phyloP scores from a whole-genome alignment of 1,284 basidiomycete genomes.

The Puccinia polysora region DNA sequence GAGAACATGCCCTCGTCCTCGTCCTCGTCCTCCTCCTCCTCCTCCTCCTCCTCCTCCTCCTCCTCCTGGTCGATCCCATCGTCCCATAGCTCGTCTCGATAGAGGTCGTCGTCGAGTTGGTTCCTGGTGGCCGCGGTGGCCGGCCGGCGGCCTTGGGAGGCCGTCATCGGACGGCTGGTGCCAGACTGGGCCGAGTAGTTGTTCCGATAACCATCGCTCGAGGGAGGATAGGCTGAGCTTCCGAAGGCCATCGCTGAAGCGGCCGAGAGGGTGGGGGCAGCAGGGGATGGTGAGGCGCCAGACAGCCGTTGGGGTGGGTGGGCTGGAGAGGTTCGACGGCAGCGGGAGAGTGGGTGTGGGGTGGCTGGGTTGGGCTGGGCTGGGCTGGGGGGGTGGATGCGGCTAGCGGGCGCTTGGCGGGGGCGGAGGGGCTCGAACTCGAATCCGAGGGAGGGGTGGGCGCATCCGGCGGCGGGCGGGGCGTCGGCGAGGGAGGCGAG shows the following conservation, averaged over 20 bases:
- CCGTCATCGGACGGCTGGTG: too few species aligned
- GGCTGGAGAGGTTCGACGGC: too few species aligned
- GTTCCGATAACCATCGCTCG: too few species aligned
- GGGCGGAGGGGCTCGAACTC: too few species aligned
- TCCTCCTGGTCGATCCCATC: slow-evolving; percentile 4
- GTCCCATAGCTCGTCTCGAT: slow-evolving; percentile 20
- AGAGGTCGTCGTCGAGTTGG: slow-evolving; percentile 18
- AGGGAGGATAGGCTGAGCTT: too few species aligned
- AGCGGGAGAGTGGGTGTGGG: not conserved
- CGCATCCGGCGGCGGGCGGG: not conserved
- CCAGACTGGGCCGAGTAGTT: too few species aligned
- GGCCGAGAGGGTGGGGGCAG: too few species aligned
- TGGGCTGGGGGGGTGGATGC: not conserved
- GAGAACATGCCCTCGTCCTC: slow-evolving; percentile 50
- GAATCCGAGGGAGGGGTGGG: too few species aligned
- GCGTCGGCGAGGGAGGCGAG: not conserved
- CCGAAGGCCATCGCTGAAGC: too few species aligned
- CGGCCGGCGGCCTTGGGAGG: not conserved
- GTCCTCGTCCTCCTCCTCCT: slow-evolving; percentile 46
- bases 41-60: slow-evolving; percentile 1
- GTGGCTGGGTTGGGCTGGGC: not conserved
- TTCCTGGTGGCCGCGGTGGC: not conserved
- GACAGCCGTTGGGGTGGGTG: not conserved
- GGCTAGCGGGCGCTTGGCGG: not conserved
- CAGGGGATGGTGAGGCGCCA: too few species aligned